Evolutionary conservation across 768 basidiomycete species (phyloP).

Genomic region (Lentinula aciculospora): DNA sequence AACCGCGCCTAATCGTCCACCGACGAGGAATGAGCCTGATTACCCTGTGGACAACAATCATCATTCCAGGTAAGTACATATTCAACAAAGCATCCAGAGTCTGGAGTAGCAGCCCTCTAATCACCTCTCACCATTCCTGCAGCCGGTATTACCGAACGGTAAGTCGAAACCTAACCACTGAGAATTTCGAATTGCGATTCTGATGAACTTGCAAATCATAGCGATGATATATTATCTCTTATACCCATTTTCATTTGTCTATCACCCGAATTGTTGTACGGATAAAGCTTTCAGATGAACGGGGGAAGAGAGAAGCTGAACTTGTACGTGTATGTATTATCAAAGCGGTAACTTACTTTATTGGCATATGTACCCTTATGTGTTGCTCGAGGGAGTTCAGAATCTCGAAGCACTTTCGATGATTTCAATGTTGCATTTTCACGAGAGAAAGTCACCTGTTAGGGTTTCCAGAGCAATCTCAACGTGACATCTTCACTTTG

Average conservation of each 20-base stretch:
- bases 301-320: neutral
- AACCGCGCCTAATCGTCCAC: constrained; percentile 36
- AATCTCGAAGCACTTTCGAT: too few relatives aligned
- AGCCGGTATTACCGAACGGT: constrained; percentile 3
- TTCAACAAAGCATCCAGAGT: neutral
- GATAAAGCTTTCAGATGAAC: neutral
- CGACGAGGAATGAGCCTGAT: constrained; percentile 15
- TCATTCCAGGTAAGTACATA: neutral
- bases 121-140: neutral
- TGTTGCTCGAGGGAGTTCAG: neutral
- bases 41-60: constrained; percentile 1
- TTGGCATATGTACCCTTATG: neutral
- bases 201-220: neutral
- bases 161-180: neutral
- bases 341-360: neutral
- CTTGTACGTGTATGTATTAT: neutral
- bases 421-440: too few relatives aligned
- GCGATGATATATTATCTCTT: neutral
- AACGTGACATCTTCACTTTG: neutral
- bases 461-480: neutral
- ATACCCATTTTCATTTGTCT: neutral
- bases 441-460: neutral
- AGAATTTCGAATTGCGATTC: neutral
- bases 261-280: neutral
- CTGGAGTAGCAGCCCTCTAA: neutral